A percentile compares a stretch with the other conserved stretches of the same genome.
Conservation (phyloP, 495 filamentous ascomycete genomes). For the Tetracladium marchalianum region DNA sequence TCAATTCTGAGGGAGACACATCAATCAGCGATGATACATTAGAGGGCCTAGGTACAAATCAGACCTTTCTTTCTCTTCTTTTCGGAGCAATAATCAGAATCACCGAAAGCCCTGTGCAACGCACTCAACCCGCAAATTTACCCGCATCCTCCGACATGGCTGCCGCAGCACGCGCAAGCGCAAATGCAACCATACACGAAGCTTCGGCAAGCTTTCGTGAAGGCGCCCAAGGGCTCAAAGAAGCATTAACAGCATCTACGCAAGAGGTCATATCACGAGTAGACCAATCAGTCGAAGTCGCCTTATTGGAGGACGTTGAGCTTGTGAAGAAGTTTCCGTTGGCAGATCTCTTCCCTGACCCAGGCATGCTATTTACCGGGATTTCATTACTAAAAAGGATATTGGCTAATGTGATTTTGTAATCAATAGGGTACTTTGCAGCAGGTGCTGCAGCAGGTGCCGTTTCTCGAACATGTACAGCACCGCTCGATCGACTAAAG, state of each 20-base stretch:
- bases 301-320: slow-evolving; percentile 10
- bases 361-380: slow-evolving; percentile 43
- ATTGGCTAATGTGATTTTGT: too few relatives aligned
- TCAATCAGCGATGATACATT: slow-evolving; percentile 78
- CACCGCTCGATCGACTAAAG: slow-evolving; percentile 91
- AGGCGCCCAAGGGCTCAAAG: too few relatives aligned
- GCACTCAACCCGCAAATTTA: too few relatives aligned
- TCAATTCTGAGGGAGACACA: slow-evolving; percentile 93
- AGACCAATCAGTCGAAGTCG: slow-evolving; percentile 2
- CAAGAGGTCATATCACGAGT: neutral
- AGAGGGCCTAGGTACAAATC: slow-evolving; percentile 87
- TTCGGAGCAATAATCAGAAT: slow-evolving; percentile 57
- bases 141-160: too few relatives aligned
- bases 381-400: too few relatives aligned
- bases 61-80: slow-evolving; percentile 72
- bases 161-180: neutral
- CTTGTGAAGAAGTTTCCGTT: slow-evolving; percentile 20
- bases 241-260: too few relatives aligned
- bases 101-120: slow-evolving; percentile 22
- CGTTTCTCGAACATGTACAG: slow-evolving; percentile 86
- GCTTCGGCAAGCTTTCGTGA: too few relatives aligned
- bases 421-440: slow-evolving; percentile 58
- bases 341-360: slow-evolving; percentile 44
- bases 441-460: slow-evolving; percentile 89
- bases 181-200: neutral